phyloP scores from a whole-genome alignment of 2,329 filamentous ascomycete genomes.

The Pseudogymnoascus sp. region DNA sequence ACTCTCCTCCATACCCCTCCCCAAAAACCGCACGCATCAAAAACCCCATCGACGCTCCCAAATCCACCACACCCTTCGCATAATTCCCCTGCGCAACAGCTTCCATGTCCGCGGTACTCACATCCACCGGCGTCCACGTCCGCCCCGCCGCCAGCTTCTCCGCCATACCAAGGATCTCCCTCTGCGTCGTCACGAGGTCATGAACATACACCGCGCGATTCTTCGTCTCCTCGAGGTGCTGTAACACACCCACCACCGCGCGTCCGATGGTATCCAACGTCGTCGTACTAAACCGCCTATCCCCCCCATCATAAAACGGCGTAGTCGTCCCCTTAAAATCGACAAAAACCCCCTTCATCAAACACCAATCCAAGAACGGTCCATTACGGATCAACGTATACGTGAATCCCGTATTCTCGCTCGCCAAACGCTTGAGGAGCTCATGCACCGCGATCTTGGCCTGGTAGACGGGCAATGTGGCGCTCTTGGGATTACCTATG shows the following conservation, averaged over 20 bases:
- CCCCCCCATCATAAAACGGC: not conserved
- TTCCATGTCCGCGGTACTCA: slow-evolving; percentile 14
- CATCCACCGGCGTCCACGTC: slow-evolving; percentile 21
- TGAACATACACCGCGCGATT: slow-evolving; percentile 43
- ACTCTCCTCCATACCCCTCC: slow-evolving; percentile 29
- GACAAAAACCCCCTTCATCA: not conserved
- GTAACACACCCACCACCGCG: not conserved
- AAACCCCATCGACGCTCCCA: slow-evolving; percentile 29
- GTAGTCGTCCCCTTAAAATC: not conserved
- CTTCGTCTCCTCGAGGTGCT: slow-evolving; percentile 21
- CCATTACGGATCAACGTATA: not conserved
- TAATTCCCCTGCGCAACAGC: slow-evolving; percentile 16
- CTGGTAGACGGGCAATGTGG: not conserved
- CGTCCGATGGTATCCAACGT: not conserved
- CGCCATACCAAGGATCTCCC: slow-evolving; percentile 29
- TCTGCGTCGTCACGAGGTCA: slow-evolving; percentile 39
- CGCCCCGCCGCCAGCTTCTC: slow-evolving; percentile 29
- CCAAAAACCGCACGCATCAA: slow-evolving; percentile 30
- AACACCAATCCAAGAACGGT: not conserved
- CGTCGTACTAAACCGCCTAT: not conserved
- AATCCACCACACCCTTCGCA: slow-evolving; percentile 23
- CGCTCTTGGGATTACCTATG: not conserved
- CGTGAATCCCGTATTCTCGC: not conserved
- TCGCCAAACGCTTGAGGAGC: not conserved
- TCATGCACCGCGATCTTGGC: not conserved